Evolutionary conservation across 2,329 filamentous ascomycete genomes (phyloP).

Genomic region (Phialophora expanda): DNA sequence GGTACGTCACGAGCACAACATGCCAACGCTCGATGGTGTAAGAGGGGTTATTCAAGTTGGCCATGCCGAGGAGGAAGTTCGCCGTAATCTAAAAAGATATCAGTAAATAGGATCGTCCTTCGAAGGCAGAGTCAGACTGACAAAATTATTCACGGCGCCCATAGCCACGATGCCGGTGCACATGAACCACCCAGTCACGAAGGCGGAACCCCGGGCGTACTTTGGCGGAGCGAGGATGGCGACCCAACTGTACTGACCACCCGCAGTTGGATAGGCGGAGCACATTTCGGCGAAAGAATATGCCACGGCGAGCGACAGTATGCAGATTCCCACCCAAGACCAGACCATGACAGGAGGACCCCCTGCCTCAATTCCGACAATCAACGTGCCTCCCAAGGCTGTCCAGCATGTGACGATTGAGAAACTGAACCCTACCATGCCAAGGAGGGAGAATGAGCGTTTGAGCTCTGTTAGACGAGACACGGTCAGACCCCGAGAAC

Average conservation of each 20-base stretch:
- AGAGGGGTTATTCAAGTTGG: conserved; percentile 57
- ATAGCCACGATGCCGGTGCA: conserved; percentile 49
- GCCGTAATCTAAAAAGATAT: conserved; percentile 48
- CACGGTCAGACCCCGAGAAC: neutral
- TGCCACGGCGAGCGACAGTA: conserved; percentile 59
- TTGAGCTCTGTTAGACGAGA: conserved; percentile 56
- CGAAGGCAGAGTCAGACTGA: conserved; percentile 12
- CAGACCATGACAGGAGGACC: conserved; percentile 66
- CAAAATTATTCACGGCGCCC: conserved; percentile 39
- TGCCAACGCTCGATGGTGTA: conserved; percentile 64
- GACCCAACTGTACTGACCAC: conserved; percentile 50
- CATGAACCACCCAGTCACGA: conserved; percentile 58
- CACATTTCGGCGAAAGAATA: conserved; percentile 65
- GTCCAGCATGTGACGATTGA: conserved; percentile 65
- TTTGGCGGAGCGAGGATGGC: conserved; percentile 60
- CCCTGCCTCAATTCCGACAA: conserved; percentile 61
- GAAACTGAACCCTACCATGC: conserved; percentile 66
- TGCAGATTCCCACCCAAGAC: conserved; percentile 60
- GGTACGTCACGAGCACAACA: conserved; percentile 59
- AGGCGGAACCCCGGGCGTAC: conserved; percentile 52
- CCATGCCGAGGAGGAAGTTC: conserved; percentile 62
- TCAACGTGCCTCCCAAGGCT: conserved; percentile 61
- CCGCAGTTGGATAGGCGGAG: conserved; percentile 56
- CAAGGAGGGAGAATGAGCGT: conserved; percentile 60
- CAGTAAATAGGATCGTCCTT: neutral